Evolutionary conservation across 2,329 filamentous ascomycete species (phyloP), one percentile per base, ranked within the genome.

Genomic region (Sodiomyces alkalinus): DNA sequence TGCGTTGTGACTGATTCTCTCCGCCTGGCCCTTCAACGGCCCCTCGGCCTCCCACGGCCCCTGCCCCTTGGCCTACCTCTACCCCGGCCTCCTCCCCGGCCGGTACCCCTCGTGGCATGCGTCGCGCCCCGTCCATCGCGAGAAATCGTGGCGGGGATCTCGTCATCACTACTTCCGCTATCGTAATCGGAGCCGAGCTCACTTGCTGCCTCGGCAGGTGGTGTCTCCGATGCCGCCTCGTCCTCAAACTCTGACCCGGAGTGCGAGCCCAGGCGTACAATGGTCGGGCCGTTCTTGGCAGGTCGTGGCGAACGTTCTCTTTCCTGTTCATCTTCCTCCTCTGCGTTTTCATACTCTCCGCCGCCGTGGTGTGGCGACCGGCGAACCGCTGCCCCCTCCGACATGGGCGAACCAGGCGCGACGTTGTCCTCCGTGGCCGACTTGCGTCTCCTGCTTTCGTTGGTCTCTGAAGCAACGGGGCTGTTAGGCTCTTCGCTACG

Each of bases 211-310:
- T 31, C 34, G 19, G 28, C 29, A 24, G 7, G 27, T 12, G 9
- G 13, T 11, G 19, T 10, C 6, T n/a, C 14, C 3, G 20, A 6
- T 6, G 4, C 13, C 7, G 11, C 20, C 4, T 12, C 19, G 14
- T 12, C 20, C 4, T 29, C 27, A 10, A 15, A 24, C 9, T 37
- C 36, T 4, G 36, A 38, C 12, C 25, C 29, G 6, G 34, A 37
- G 13, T 34, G 29, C 7, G 29, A 28, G n/a, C 36, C 36, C 5
- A 38, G 30, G 8, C 34, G 27, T 7, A 38, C 36, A 2, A 38
- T 12, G 3, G 36, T 38, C 3, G 28, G 34, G 2, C 32, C 28
- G 8, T n/a, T 13, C 4, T 33, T 31, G 14, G 10, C 25, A 3
- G 22, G 20, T 5, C 14, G 31, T 17, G 29, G 33, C 8, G 17